These are phyloP conservation scores for Grifola frondosa DNA, from an alignment of 1,284 basidiomycete genomes.

Conservation along the genomic window DNA sequence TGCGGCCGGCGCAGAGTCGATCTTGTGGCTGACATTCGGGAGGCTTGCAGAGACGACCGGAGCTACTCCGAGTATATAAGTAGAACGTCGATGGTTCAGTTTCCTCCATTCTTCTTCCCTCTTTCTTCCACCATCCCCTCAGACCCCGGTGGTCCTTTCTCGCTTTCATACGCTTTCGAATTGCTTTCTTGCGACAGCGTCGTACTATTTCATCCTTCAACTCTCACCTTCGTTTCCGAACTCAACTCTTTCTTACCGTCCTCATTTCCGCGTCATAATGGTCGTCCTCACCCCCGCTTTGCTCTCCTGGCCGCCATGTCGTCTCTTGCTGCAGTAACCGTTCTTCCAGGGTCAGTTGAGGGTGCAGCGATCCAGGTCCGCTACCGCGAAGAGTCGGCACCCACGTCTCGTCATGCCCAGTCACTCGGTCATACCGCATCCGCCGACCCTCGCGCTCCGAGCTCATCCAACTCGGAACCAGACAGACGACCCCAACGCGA, in stretches of 20 bases:
- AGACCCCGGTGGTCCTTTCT: conserved; percentile 32
- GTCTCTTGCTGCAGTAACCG: conserved; percentile 40
- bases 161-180: conserved; percentile 29
- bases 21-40: conserved; percentile 4
- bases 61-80: no score
- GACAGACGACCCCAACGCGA: conserved; percentile 7
- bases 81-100: conserved; percentile 8
- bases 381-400: conserved; percentile 4
- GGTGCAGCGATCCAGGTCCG: conserved; percentile 39
- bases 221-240: conserved; percentile 12
- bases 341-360: conserved; percentile 32
- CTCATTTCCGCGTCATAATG: conserved; percentile 36
- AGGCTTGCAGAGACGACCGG: conserved; percentile 3
- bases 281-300: conserved; percentile 47
- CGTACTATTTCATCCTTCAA: conserved; percentile 14
- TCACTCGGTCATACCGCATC: conserved; percentile 5
- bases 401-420: conserved; percentile 7
- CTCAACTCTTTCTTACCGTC: conserved; percentile 10
- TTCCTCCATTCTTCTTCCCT: conserved; percentile 18
- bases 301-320: conserved; percentile 45
- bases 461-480: background rate
- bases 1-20: background rate
- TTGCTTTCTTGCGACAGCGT: conserved; percentile 16
- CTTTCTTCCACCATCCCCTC: conserved; percentile 17
- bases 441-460: conserved; percentile 1